Base-by-base conservation (phyloP, 495 filamentous ascomycete species). In the Tuber borchii region DNA sequence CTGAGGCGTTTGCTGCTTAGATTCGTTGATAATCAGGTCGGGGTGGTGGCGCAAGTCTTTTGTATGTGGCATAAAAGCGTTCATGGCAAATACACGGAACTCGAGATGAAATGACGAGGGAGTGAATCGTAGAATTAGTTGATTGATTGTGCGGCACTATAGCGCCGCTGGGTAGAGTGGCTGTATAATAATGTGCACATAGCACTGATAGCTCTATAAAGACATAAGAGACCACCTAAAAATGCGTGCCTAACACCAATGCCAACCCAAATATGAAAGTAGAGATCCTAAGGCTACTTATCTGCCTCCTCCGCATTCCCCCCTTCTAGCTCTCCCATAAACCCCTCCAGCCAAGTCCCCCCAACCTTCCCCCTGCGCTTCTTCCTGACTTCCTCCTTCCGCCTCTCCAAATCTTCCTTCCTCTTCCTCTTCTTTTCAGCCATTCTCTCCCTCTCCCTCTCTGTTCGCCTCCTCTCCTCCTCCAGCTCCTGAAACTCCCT, bases 401-500 rank as follows among this genome's bases (percentile, higher is more conserved):
- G 84, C 83, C 88, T 86, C 78, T 90, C 88, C 43, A 87, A 78
- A 72, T 87, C 83, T 79, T 81, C 83, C 82, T 80, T 85, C 77
- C 88, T 82, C 80, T 85, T 85, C 83, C 86, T 86, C 71, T 88
- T 87, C 78, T 85, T 85, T 82, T 86, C 85, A 82, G 84, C 86
- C 80, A 87, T 85, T 72, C 79, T 83, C 70, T 83, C 86, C 76
- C 87, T 85, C 81, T 88, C 90, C 74, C 83, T 83, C 85, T 92
- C 89, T 73, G 95, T 99, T 82, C 88, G 87, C 76, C 82, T 79
- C 73, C 95, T 85, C 86, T 92, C 90, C 74, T 79, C 83, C 79
- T 88, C 87, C 75, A 99, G 83, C 70, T 86, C 87, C 83, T 87
- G 87, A 93, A 98, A 97, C 87, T 98, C 91, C 83, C 83, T 82